These are phyloP conservation scores for Coniferiporia sulphurascens DNA, from an alignment of 1,284 basidiomycete genomes.

Conservation along the genomic window DNA sequence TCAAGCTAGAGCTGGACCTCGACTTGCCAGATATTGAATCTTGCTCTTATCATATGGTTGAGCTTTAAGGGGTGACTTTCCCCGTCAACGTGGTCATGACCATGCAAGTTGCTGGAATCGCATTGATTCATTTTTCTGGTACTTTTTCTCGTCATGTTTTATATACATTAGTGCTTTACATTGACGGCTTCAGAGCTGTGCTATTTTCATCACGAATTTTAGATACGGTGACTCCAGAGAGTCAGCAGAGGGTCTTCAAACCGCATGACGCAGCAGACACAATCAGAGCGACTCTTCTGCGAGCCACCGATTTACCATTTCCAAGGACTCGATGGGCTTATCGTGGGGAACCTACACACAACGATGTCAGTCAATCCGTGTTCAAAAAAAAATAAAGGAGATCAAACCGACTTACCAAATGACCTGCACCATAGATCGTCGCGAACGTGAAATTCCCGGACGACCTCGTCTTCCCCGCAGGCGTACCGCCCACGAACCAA, in stretches of 20 bases:
- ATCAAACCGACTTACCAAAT: constrained; percentile 46
- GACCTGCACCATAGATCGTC: constrained; percentile 55
- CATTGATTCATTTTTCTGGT: too few species aligned
- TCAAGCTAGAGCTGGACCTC: too few species aligned
- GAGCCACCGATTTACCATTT: constrained; percentile 50
- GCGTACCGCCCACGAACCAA: constrained; percentile 51
- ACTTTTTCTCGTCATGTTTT: too few species aligned
- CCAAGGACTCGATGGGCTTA: constrained; percentile 52
- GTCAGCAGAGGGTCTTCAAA: not conserved
- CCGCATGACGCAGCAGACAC: not conserved
- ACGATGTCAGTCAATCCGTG: not conserved
- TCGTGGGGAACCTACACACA: constrained; percentile 51
- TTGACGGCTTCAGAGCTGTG: too few species aligned
- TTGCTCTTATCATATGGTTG: too few species aligned
- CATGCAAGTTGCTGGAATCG: too few species aligned
- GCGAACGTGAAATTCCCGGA: constrained; percentile 59
- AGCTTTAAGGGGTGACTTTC: too few species aligned
- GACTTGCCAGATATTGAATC: too few species aligned
- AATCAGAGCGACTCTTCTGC: constrained; percentile 22
- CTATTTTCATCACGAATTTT: not conserved
- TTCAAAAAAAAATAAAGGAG: not conserved
- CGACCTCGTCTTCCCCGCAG: constrained; percentile 53
- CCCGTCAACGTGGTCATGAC: too few species aligned
- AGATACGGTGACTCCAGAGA: not conserved
- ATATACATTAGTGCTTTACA: too few species aligned